phyloP scores from a whole-genome alignment of 2,329 filamentous ascomycete species.

The Sporothrix humicola region DNA sequence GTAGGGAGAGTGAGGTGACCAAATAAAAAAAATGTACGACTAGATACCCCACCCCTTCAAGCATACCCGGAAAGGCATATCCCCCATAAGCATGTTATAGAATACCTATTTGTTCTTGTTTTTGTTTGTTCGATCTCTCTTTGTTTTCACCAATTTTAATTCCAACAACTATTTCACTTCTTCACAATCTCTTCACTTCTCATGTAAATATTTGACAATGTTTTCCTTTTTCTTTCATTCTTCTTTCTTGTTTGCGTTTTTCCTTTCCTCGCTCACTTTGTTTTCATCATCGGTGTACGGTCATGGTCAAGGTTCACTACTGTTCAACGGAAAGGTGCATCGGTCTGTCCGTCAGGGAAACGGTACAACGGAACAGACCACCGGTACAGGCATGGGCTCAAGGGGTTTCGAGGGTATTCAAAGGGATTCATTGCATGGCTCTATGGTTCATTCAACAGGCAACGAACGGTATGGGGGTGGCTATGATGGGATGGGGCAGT shows the following conservation, averaged over 20 bases:
- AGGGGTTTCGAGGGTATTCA: too few relatives aligned
- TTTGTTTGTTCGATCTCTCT: background rate
- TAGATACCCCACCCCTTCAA: background rate
- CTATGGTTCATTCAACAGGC: background rate
- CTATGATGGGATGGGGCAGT: background rate
- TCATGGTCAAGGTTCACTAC: background rate
- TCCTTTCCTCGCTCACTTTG: background rate
- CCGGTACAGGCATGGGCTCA: background rate
- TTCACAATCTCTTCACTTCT: constrained; percentile 20
- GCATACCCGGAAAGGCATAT: background rate
- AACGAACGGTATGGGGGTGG: background rate
- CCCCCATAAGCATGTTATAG: background rate
- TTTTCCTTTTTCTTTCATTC: background rate
- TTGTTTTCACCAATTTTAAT: background rate
- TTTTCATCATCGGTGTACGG: background rate
- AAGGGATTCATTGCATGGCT: too few relatives aligned
- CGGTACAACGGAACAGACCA: background rate
- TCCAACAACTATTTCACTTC: background rate
- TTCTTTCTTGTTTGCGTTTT: background rate
- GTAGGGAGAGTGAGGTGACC: background rate
- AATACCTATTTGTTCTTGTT: constrained; percentile 8
- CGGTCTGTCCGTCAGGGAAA: background rate
- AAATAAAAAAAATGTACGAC: background rate
- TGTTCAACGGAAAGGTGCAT: constrained; percentile 19
- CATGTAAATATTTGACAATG: constrained; percentile 9